These are phyloP conservation scores for Aspergillus jensenii DNA, from an alignment of 2,329 filamentous ascomycete species.

Conservation along the genomic window DNA sequence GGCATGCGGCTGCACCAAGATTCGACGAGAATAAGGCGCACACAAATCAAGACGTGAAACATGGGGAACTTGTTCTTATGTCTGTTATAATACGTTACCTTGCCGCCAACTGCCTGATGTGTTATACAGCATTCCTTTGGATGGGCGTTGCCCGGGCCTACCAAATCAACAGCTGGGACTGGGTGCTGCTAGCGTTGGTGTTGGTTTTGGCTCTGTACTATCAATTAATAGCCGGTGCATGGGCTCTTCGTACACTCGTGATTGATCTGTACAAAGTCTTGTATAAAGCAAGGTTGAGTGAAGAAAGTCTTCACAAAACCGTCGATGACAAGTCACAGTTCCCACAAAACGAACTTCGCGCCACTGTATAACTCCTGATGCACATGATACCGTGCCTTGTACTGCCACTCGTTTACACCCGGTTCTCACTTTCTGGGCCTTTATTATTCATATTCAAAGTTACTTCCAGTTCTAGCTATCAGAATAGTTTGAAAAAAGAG, in stretches of 20 bases:
- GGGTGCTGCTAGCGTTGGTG: neutral
- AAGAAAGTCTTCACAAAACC: neutral
- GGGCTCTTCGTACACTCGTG: neutral
- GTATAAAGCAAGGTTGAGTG: neutral
- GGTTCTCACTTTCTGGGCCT: neutral
- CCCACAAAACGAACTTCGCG: neutral
- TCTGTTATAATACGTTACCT: neutral
- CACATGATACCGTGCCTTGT: neutral
- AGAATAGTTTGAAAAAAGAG: neutral
- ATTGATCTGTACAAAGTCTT: neutral
- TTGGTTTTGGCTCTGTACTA: neutral
- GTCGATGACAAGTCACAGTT: neutral
- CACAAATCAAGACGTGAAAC: neutral
- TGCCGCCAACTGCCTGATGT: too few species aligned
- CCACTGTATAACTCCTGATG: neutral
- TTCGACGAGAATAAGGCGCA: neutral
- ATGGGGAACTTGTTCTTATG: neutral
- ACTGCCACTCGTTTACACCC: neutral
- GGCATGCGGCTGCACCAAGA: too few species aligned
- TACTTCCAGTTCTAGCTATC: neutral
- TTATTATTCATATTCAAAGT: neutral
- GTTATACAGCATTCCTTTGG: neutral
- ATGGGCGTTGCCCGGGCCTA: neutral
- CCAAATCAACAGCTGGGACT: neutral
- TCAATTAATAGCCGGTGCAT: neutral